Conservation (phyloP, 1,139 yeast genomes). For the Candida glucosophila region DNA sequence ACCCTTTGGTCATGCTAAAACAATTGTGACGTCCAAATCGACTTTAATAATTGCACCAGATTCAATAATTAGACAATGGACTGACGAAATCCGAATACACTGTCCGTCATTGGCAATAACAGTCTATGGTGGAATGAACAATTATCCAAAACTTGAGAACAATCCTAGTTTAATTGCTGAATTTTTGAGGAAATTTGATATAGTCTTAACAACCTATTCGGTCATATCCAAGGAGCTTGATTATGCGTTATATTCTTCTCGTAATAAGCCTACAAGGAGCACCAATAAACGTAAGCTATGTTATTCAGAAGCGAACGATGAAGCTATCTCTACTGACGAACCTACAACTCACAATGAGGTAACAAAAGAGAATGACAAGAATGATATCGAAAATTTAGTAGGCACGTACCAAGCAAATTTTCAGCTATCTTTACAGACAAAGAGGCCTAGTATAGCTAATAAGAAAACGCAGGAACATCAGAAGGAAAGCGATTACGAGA, state of each 20-base stretch:
- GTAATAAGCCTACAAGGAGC: constrained; percentile 44
- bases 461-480: constrained; percentile 13
- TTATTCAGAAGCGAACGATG: too few species aligned
- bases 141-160: constrained; percentile 35
- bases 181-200: constrained; percentile 50
- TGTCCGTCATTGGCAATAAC: constrained; percentile 51
- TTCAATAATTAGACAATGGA: constrained; percentile 79
- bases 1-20: constrained; percentile 27
- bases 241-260: constrained; percentile 64
- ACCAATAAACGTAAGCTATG: constrained; percentile 11
- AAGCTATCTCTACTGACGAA: not conserved
- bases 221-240: constrained; percentile 70
- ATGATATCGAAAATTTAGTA: constrained; percentile 9
- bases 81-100: constrained; percentile 54
- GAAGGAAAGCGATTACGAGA: constrained; percentile 25
- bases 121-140: constrained; percentile 54
- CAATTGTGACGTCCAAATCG: constrained; percentile 50
- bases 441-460: constrained; percentile 24
- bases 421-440: constrained; percentile 17
- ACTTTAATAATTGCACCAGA: constrained; percentile 82
- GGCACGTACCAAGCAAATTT: constrained; percentile 20
- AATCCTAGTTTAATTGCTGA: constrained; percentile 38
- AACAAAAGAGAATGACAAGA: constrained; percentile 5
- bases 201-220: constrained; percentile 75
- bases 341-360: constrained; percentile 8